Conservation (phyloP, 176 grass and related monocot genomes). For the Rhipidocladum racemiflorum region DNA sequence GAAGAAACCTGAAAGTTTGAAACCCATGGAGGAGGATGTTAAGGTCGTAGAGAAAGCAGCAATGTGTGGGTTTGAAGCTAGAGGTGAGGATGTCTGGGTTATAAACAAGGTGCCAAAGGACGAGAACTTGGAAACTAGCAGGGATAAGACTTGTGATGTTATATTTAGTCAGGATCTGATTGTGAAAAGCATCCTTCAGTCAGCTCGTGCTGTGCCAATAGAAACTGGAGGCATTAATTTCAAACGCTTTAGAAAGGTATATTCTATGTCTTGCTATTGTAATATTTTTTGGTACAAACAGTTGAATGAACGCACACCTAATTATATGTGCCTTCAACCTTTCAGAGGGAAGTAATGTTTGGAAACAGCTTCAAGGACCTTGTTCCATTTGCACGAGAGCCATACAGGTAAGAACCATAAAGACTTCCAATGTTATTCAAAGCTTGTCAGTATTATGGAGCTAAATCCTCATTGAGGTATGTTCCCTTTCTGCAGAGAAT, state of each 20-base stretch:
- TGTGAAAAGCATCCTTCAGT: conserved; percentile 38
- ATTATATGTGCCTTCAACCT: conserved; percentile 13
- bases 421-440: not conserved
- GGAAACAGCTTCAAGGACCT: conserved; percentile 89
- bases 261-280: not conserved
- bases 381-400: conserved; percentile 71
- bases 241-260: conserved; percentile 92
- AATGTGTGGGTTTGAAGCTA: conserved; percentile 28
- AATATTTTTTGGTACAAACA: conserved; percentile 22
- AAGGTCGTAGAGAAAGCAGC: conserved; percentile 47
- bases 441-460: not conserved
- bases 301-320: conserved; percentile 7
- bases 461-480: not conserved
- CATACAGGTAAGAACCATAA: conserved; percentile 65
- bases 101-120: conserved; percentile 57
- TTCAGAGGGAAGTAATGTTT: conserved; percentile 67
- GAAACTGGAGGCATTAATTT: conserved; percentile 59
- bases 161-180: conserved; percentile 76
- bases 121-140: conserved; percentile 49
- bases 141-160: conserved; percentile 71
- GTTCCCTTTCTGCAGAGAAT: conserved; percentile 55
- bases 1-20: conserved; percentile 28
- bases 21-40: conserved; percentile 36
- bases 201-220: conserved; percentile 24
- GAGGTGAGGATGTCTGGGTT: conserved; percentile 35